Evolutionary conservation across 2,329 filamentous ascomycete genomes (phyloP), one percentile per base, ranked within the genome.

Genomic region (Phialophora expanda): DNA sequence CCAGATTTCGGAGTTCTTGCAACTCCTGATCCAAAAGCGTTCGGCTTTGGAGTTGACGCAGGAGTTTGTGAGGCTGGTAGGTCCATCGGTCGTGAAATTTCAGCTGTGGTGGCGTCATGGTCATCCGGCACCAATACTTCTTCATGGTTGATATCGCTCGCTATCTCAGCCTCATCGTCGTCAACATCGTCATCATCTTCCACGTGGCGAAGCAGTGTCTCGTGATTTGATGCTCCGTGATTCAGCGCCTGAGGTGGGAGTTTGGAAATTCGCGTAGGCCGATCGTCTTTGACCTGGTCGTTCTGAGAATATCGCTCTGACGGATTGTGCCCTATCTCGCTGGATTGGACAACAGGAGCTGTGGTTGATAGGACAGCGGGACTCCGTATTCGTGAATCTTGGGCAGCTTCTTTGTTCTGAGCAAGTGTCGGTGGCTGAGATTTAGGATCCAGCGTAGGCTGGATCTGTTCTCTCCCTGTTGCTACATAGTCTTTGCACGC

Each of bases 131-230:
- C 53, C 58, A 44, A 44, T 6, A 17, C 17, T 44, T 54, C 58
- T 26, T 61, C 46, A 53, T 61, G 58, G 5, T 24, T 8, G 26
- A 61, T 44, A 20, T 61, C 58, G 26, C 6, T 41, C 9, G 9
- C 11, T 6, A 12, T n/a, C 7, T 28, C 55, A 24, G 20, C 55
- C n/a, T 57, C 55, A 24, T 26, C 30, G 20, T 57, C 55, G n/a
- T 41, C 34, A 26, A 9, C 12, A 22, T 4, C 22, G 12, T 44
- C 38, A n/a, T n/a, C 38, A 7, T 44, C 6, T n/a, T 44, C 38
- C 5, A 44, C 17, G 38, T 44, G 38, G 38, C 17, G 5, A 7
- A 44, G 38, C 1, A n/a, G 5, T n/a, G 38, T 8, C 6, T 44
- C 7, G 14, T 41, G 34, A 32, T 55, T 50, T 11, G 46, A 12